Evolutionary conservation across 306 rosid genomes (phyloP), one percentile per base, ranked within the genome.

Genomic region (Quercus wislizeni): DNA sequence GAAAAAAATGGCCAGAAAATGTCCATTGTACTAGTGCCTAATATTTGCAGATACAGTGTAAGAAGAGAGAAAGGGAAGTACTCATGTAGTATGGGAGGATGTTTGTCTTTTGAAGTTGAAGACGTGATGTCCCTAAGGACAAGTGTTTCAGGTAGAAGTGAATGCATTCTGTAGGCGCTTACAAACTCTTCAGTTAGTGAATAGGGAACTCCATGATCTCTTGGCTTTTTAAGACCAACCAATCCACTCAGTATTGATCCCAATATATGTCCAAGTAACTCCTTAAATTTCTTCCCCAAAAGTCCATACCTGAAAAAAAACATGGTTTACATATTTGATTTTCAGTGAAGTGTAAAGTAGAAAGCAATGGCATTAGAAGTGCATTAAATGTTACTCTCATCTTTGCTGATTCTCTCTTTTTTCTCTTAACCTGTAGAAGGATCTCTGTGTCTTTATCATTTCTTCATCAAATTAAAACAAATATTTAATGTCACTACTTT

Each of bases 81-180:
- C 92, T 80, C 86, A 78, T 92, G 87, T 69, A 85, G 75, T 67
- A 83, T 25, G 58, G 86, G 86, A 74, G 93, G 95, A 71, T 62
- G 84, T 65, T 69, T 86, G 74, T 90, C 64, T 57, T 78, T 79
- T 69, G 76, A 59, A 78, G 73, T n/a, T 12, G 73, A 31, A 57
- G 82, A 78, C 4, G 69, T 79, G 78, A 83, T 80, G 82, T 89
- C 85, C 68, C 93, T 81, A 20, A 92, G 81, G 61, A 78, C 73
- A 81, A 87, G 49, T 55, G 86, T 85, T 25, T 92, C 92, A 1
- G 94, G 97, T 25, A 92, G 84, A 49, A 89, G 90, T 15, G 92
- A 64, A 72, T 91, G 98, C 90, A 91, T 91, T 84, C 97, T 86
- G 78, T 91, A 93, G 49, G 88, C 94, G 70, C 96, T 88, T 3